Evolutionary conservation across 2,329 filamentous ascomycete species (phyloP).

Genomic region (Cryphonectria nitschkei): DNA sequence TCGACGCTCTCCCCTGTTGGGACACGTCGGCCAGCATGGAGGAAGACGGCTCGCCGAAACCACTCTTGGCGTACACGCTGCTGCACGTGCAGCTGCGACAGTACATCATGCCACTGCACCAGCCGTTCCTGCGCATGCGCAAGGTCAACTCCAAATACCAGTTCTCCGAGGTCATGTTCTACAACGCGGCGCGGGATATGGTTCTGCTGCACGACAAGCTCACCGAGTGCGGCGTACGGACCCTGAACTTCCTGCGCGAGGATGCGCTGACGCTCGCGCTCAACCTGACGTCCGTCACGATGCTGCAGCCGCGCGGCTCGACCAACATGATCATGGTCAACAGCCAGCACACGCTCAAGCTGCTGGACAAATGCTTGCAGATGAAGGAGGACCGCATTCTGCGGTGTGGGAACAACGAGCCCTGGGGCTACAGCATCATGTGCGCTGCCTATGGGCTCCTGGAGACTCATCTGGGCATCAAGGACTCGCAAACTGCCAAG

Average conservation of each 20-base stretch:
- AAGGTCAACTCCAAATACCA: conserved; percentile 65
- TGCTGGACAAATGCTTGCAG: conserved; percentile 63
- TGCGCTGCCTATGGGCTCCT: conserved; percentile 62
- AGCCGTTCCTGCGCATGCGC: conserved; percentile 63
- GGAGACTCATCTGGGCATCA: conserved; percentile 61
- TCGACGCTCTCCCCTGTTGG: conserved; percentile 63
- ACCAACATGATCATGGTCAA: conserved; percentile 67
- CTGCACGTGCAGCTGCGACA: conserved; percentile 64
- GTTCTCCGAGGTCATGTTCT: conserved; percentile 66
- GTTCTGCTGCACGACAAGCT: conserved; percentile 65
- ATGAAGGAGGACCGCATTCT: conserved; percentile 66
- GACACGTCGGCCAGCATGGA: conserved; percentile 44
- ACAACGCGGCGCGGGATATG: conserved; percentile 64
- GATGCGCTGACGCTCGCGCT: conserved; percentile 63
- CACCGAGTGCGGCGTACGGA: conserved; percentile 60
- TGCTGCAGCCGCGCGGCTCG: conserved; percentile 61
- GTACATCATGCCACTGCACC: conserved; percentile 65
- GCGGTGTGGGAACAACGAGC: conserved; percentile 66
- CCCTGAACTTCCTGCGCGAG: conserved; percentile 63
- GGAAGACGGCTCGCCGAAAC: conserved; percentile 48
- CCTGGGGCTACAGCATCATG: conserved; percentile 67
- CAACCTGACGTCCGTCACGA: conserved; percentile 63
- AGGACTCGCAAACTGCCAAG: conserved; percentile 60
- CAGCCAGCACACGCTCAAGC: conserved; percentile 60
- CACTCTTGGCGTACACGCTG: conserved; percentile 61